Evolutionary conservation across 768 basidiomycete species (phyloP).

Genomic region (Russula sp.): DNA sequence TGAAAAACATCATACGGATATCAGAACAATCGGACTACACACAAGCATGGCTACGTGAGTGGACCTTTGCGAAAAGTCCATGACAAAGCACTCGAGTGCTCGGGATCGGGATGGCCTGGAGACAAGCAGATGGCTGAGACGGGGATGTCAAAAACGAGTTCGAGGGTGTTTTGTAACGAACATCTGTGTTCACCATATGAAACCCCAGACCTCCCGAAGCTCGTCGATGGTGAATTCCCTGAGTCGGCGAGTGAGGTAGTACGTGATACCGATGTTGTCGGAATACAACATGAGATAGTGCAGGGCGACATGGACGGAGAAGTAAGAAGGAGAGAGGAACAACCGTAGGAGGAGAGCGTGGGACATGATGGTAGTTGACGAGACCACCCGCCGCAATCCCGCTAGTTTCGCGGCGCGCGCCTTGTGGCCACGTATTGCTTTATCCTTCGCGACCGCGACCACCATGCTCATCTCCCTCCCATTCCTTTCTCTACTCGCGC

Average conservation of each 20-base stretch:
- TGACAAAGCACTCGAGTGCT: conserved; percentile 91
- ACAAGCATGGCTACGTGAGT: conserved; percentile 96
- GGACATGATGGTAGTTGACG: conserved; percentile 40
- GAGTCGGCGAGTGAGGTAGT: conserved; percentile 80
- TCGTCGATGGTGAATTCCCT: conserved; percentile 63
- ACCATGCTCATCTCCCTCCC: conserved; percentile 32
- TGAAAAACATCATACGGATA: conserved; percentile 23
- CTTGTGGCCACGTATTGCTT: conserved; percentile 23
- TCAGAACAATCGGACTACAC: conserved; percentile 41
- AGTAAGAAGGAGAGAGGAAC: conserved; percentile 89
- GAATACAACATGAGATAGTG: conserved; percentile 79
- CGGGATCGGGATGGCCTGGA: conserved; percentile 89
- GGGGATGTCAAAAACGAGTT: conserved; percentile 37
- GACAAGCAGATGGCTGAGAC: conserved; percentile 82
- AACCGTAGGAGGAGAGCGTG: conserved; percentile 88
- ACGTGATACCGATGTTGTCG: conserved; percentile 89
- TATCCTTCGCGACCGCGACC: neutral
- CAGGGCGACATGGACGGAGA: conserved; percentile 91
- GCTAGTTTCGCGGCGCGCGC: neutral
- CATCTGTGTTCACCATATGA: conserved; percentile 61
- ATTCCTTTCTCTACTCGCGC: conserved; percentile 39
- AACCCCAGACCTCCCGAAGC: conserved; percentile 83
- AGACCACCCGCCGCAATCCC: neutral
- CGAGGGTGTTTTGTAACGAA: conserved; percentile 28
- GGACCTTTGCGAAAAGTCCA: conserved; percentile 83